Evolutionary conservation across 2,329 filamentous ascomycete species (phyloP).

Genomic region (Albophoma yamanashiensis): DNA sequence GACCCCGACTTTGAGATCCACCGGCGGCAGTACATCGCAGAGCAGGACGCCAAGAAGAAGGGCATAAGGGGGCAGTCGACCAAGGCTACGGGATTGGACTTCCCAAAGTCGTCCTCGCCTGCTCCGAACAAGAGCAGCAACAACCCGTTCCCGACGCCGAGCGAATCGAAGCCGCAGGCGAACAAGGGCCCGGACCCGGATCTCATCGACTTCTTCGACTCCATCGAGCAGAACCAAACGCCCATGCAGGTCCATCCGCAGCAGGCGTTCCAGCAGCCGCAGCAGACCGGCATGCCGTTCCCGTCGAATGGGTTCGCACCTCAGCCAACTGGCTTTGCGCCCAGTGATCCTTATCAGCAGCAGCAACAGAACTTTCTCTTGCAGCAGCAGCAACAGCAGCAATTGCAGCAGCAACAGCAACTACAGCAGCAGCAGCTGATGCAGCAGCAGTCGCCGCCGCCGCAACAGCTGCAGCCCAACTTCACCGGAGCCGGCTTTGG

Average conservation of each 20-base stretch:
- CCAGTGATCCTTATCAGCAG: conserved; percentile 22
- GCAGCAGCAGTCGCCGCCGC: conserved; percentile 1
- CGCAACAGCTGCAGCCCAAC: conserved; percentile 33
- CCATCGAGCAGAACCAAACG: conserved; percentile 82
- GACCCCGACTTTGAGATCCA: conserved; percentile 95
- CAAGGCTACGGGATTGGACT: conserved; percentile 22
- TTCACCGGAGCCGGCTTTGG: conserved; percentile 72
- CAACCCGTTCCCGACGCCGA: conserved; percentile 31
- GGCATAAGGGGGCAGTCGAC: conserved; percentile 22
- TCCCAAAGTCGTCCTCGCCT: conserved; percentile 25
- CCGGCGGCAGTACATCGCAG: conserved; percentile 79
- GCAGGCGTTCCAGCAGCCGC: conserved; percentile 26
- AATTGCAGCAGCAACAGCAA: conserved; percentile 12
- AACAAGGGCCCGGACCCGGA: conserved; percentile 61
- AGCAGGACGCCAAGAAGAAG: conserved; percentile 62
- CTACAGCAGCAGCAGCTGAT: conserved; percentile 21
- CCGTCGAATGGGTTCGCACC: conserved; percentile 11
- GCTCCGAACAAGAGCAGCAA: conserved; percentile 15
- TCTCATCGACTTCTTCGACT: conserved; percentile 90
- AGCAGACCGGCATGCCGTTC: conserved; percentile 23
- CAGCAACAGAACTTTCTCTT: conserved; percentile 22
- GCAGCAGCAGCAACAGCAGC: conserved; percentile 17
- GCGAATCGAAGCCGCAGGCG: conserved; percentile 33
- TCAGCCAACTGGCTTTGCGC: conserved; percentile 15
- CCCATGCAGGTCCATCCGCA: conserved; percentile 43